Evolutionary conservation across 1,284 basidiomycete genomes (phyloP), one percentile per base, ranked within the genome.

Genomic region (Acaromyces ingoldii): DNA sequence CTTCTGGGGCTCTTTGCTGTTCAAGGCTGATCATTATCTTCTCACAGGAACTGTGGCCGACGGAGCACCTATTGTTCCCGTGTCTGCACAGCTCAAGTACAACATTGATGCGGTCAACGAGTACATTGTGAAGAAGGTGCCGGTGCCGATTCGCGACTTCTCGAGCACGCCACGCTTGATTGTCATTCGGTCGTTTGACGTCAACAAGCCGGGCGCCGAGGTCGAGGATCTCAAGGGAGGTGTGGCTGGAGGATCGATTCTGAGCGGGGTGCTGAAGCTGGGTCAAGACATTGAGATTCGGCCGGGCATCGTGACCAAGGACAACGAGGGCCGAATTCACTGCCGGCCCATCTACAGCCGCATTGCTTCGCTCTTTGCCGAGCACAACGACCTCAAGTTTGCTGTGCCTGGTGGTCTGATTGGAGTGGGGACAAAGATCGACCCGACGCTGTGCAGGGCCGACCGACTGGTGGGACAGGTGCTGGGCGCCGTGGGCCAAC

Each of bases 61-160:
- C 77, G 85, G 86, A 22, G 96, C 95, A 6, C 93, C 95, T 48
- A 96, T 98, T 77, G 89, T 98, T 43, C 93, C 93, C 57, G 96
- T 98, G 74, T 98, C 93, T 34, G 93, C 93, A 4, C 95, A 98
- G 78, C 81, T 98, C 57, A 91, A 90, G 79, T 98, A 96, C 82
- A 98, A 98, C 81, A 97, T 98, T 70, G 93, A 97, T 73, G 92
- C 93, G n/a, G 92, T 98, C 47, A 95, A 95, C 80, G 91, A 97
- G 75, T 96, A 97, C 80, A 93, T 98, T 76, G 91, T 93, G 67
- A 93, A 91, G 77, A 85, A 88, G 55, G 96, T 98, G 67, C 90
- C 93, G 9, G 88, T 97, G 41, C 93, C 93, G 34, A 80, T 86
- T 33, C 88, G 93, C 60, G 88, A 98, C 80, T 98, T 98, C 77